Percentiles rank a stretch among this genome's conserved stretches.
phyloP scores from a whole-genome alignment of 2,329 filamentous ascomycete species.

The Xenoacremonium recifei region DNA sequence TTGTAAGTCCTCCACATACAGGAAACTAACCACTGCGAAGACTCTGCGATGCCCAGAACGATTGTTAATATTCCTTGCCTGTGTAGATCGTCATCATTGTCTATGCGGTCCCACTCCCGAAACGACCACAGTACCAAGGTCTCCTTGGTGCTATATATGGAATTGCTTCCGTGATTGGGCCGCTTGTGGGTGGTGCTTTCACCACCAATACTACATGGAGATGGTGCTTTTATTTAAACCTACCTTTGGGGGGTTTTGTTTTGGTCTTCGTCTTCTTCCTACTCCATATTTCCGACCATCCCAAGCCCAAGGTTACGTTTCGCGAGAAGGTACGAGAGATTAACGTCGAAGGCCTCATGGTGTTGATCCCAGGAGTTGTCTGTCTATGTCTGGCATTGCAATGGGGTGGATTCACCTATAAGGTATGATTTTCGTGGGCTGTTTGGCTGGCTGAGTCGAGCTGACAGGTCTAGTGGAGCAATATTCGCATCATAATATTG shows the following conservation, averaged over 20 bases:
- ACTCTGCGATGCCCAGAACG: conserved; percentile 36
- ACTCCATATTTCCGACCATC: conserved; percentile 9
- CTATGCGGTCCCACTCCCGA: conserved; percentile 35
- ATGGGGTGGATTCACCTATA: conserved; percentile 39
- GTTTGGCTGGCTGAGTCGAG: neutral
- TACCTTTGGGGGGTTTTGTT: conserved; percentile 31
- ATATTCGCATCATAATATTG: conserved; percentile 41
- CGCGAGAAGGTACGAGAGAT: conserved; percentile 44
- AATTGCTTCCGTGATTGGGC: conserved; percentile 29
- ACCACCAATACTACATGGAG: conserved; percentile 17
- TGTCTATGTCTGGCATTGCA: conserved; percentile 46
- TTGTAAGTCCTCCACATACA: conserved; percentile 1
- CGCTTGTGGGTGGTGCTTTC: conserved; percentile 24
- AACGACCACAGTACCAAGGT: conserved; percentile 22
- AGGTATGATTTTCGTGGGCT: conserved; percentile 9
- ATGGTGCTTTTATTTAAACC: conserved; percentile 22
- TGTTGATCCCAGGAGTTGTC: conserved; percentile 51
- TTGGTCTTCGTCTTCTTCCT: conserved; percentile 20
- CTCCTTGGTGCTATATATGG: conserved; percentile 40
- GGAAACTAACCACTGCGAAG: neutral
- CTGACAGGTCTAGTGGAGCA: conserved; percentile 37
- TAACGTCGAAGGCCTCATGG: conserved; percentile 51
- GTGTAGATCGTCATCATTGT: conserved; percentile 13
- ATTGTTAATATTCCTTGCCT: conserved; percentile 39
- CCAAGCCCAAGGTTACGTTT: conserved; percentile 20